Evolutionary conservation across 1,139 yeast genomes (phyloP), one percentile per base, ranked within the genome.

Genomic region (Arxiozyma bovina): DNA sequence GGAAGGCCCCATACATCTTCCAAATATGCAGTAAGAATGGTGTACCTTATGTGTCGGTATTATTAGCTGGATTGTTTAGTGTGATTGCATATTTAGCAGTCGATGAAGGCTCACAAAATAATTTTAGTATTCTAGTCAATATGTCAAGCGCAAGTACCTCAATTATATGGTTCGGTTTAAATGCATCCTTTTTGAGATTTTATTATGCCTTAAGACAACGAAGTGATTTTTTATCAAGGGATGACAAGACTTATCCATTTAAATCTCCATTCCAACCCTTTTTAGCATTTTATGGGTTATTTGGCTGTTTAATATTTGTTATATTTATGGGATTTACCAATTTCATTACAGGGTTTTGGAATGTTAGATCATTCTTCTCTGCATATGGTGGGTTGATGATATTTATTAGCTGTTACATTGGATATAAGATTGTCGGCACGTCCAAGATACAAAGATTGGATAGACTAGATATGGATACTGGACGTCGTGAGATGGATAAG

Each of bases 161-260:
- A n/a, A 73, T 88, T 45, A 87, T 85, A 12, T 88, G 96, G 96
- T 80, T 83, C 57, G 87, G 93, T 9, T 82, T 88, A 82, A 83
- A 88, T 61, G 70, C 87, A 23, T 77, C 93, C 0, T 88, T 78
- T 64, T 73, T 88, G 40, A 69, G 96, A 51, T 89, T 87, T 63
- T 84, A 79, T 68, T 78, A 78, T 60, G 96, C 94, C 0, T 71
- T 88, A 54, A 75, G 81, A 61, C 71, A 76, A 53, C 72, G 95
- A 55, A 83, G 85, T 0, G 88, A 83, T 66, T 81, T 83, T 40
- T 77, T 83, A 43, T 75, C 77, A 53, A 71, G 89, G 60, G 78
- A 82, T 59, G 86, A 82, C 62, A 75, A 76, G 50, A 73, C 82
- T 17, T 88, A 85, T 66, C 95, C 95, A 0, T 87, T 83, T 67